These are phyloP conservation scores for Ambrosiella xylebori DNA, from an alignment of 2,329 filamentous ascomycete species.

Conservation along the genomic window DNA sequence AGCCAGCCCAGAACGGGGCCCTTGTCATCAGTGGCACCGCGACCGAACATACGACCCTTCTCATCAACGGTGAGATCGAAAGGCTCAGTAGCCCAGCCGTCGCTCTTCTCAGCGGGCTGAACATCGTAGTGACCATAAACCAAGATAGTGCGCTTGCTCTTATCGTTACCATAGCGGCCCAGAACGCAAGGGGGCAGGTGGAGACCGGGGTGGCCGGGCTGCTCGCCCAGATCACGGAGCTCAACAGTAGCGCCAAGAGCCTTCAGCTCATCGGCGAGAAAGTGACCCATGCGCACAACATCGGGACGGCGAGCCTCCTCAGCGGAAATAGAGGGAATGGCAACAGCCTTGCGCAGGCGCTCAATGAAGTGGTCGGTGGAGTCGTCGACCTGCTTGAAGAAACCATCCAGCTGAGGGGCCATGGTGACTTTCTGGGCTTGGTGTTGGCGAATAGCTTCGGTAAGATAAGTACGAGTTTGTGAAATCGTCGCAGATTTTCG, in stretches of 20 bases:
- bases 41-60: constrained; percentile 88
- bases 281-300: constrained; percentile 93
- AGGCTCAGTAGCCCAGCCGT: constrained; percentile 91
- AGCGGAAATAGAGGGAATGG: constrained; percentile 88
- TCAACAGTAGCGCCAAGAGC: constrained; percentile 73
- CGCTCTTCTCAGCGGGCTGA: constrained; percentile 79
- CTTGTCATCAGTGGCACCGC: constrained; percentile 94
- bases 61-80: constrained; percentile 78
- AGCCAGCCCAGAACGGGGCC: constrained; percentile 93
- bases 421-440: constrained; percentile 49
- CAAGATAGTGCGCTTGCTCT: constrained; percentile 83
- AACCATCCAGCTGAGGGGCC: constrained; percentile 78
- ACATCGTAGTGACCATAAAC: constrained; percentile 99
- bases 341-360: constrained; percentile 76
- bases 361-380: constrained; percentile 72
- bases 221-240: constrained; percentile 72
- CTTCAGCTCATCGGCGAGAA: constrained; percentile 68
- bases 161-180: constrained; percentile 79
- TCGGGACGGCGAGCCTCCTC: constrained; percentile 77
- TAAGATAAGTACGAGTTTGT: constrained; percentile 29
- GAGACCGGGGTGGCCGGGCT: constrained; percentile 78
- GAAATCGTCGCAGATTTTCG: constrained; percentile 8
- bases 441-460: constrained; percentile 34
- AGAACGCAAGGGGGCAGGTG: constrained; percentile 86
- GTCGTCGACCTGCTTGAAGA: constrained; percentile 80